These are phyloP conservation scores for Leishmania braziliensis DNA, from an alignment of 208 protist species.

Conservation along the genomic window DNA sequence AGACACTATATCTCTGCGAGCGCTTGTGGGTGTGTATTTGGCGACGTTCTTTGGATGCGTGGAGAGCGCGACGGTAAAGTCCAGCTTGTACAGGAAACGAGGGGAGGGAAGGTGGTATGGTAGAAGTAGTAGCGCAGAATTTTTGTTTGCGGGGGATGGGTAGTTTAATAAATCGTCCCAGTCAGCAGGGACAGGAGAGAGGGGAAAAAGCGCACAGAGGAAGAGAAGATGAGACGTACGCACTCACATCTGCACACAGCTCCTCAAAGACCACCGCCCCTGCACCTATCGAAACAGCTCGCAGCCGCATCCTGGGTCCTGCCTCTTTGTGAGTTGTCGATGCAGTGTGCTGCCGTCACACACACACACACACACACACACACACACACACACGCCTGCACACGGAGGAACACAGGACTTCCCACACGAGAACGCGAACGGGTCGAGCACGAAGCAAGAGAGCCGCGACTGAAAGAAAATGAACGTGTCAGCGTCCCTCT, in stretches of 20 bases:
- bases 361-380: neutral
- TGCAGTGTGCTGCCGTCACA: neutral
- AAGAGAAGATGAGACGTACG: slow-evolving; percentile 2
- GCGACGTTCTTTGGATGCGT: neutral
- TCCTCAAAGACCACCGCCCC: neutral
- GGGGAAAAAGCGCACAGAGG: slow-evolving; percentile 6
- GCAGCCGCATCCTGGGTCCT: neutral
- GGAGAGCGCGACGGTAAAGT: neutral
- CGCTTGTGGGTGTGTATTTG: neutral
- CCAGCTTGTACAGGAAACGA: neutral
- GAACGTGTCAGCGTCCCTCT: neutral
- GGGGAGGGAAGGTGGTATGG: neutral
- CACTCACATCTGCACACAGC: neutral
- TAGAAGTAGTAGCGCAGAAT: neutral
- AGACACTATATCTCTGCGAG: neutral
- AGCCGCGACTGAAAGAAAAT: neutral
- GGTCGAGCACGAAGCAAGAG: neutral
- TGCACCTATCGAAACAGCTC: neutral
- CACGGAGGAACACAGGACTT: neutral
- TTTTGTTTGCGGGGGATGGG: neutral
- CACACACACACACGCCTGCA: neutral
- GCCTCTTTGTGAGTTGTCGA: neutral
- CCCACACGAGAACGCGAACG: neutral
- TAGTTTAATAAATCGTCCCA: neutral
- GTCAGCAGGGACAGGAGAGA: neutral